These are phyloP conservation scores for Lanzia echinophila DNA, from an alignment of 2,329 filamentous ascomycete species.

Conservation along the genomic window DNA sequence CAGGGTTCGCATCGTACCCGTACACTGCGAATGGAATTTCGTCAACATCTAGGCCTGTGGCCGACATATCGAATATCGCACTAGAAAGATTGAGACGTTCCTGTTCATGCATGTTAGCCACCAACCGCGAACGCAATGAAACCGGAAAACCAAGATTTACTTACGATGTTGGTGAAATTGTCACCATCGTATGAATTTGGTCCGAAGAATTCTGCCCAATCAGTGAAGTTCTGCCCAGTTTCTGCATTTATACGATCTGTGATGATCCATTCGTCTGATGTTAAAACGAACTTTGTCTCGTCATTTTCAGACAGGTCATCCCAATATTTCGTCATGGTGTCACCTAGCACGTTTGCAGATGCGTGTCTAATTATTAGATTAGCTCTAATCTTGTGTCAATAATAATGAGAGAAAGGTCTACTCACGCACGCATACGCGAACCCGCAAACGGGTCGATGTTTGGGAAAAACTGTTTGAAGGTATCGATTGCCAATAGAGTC, in stretches of 20 bases:
- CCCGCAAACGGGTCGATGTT: slow-evolving; percentile 23
- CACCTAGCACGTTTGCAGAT: slow-evolving; percentile 17
- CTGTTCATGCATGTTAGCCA: slow-evolving; percentile 8
- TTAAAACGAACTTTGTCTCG: slow-evolving; percentile 15
- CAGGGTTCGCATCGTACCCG: slow-evolving; percentile 20
- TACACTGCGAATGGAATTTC: slow-evolving; percentile 27
- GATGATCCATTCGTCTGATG: slow-evolving; percentile 20
- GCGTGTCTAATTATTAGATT: no score
- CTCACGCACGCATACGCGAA: slow-evolving; percentile 20
- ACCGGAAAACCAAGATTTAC: neutral
- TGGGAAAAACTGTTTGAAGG: slow-evolving; percentile 39
- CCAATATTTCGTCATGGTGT: slow-evolving; percentile 21
- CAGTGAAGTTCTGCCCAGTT: slow-evolving; percentile 18
- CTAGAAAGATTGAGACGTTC: slow-evolving; percentile 22
- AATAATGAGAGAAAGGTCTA: no score
- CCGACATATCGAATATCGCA: slow-evolving; percentile 19
- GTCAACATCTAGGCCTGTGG: slow-evolving; percentile 4
- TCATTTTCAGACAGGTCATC: slow-evolving; percentile 9
- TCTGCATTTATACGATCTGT: slow-evolving; percentile 16
- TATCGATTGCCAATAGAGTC: slow-evolving; percentile 49
- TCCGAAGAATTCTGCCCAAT: slow-evolving; percentile 20
- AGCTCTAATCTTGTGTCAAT: no score
- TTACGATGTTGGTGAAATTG: slow-evolving; percentile 19
- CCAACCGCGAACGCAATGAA: no score
- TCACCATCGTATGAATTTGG: slow-evolving; percentile 17